phyloP scores from a whole-genome alignment of 2,329 filamentous ascomycete species.

The Botrytis galanthina region DNA sequence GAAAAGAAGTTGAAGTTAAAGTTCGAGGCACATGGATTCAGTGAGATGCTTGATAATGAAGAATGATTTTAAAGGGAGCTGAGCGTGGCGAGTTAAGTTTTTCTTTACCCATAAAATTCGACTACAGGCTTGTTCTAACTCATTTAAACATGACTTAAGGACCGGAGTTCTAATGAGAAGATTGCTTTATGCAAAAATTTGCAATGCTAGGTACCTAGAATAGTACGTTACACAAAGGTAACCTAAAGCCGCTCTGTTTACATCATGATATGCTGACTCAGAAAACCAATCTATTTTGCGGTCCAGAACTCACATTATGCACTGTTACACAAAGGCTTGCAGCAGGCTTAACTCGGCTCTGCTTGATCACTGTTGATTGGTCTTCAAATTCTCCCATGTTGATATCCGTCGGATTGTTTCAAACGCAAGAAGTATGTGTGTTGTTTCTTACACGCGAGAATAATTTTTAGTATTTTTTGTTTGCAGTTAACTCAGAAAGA shows the following conservation, averaged over 20 bases:
- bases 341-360: conserved; percentile 5
- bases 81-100: too few relatives aligned
- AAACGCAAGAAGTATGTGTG: not conserved
- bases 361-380: not conserved
- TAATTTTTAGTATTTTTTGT: not conserved
- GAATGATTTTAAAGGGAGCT: not conserved
- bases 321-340: not conserved
- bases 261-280: not conserved
- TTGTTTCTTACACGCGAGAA: too few relatives aligned
- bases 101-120: fast-evolving
- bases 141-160: not conserved
- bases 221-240: not conserved
- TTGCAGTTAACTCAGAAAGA: not conserved
- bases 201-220: too few relatives aligned
- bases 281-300: not conserved
- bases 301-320: not conserved
- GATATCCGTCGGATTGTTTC: not conserved
- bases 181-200: too few relatives aligned
- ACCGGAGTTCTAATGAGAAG: not conserved
- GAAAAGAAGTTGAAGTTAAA: not conserved
- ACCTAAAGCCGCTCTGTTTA: not conserved
- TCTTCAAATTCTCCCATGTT: not conserved
- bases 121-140: not conserved
- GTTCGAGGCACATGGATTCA: not conserved
- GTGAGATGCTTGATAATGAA: not conserved